phyloP scores from a whole-genome alignment of 495 filamentous ascomycete species.

The Chaetomium tenue region DNA sequence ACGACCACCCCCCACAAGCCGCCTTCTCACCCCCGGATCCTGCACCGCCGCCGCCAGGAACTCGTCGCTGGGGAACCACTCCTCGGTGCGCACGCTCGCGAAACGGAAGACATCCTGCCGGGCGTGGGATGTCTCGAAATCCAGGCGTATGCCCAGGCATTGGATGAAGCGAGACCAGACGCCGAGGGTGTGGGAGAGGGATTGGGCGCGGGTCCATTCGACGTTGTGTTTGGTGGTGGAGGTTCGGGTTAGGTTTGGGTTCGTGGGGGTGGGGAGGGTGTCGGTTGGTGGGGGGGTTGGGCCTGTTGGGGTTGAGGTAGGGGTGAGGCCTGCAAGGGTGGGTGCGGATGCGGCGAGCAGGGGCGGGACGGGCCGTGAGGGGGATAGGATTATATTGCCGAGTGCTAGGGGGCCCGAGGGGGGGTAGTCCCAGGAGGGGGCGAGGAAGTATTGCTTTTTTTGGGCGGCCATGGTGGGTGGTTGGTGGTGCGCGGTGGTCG shows the following conservation, averaged over 20 bases:
- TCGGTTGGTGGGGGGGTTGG: background rate
- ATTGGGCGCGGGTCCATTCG: background rate
- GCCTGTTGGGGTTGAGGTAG: background rate
- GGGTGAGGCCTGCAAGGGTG: background rate
- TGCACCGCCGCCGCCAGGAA: background rate
- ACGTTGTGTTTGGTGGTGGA: background rate
- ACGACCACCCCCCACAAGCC: background rate
- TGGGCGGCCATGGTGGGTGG: background rate
- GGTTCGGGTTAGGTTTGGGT: no score
- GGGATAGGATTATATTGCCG: conserved; percentile 10
- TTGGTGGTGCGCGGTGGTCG: background rate
- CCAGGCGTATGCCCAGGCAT: background rate
- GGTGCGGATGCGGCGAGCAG: background rate
- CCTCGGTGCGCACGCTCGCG: background rate
- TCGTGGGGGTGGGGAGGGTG: background rate
- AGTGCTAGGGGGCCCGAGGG: conserved; percentile 1
- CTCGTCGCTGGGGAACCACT: background rate
- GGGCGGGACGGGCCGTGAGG: background rate
- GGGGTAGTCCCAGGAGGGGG: conserved; percentile 7
- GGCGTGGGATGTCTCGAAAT: background rate
- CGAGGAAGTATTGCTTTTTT: background rate
- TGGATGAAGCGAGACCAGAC: background rate
- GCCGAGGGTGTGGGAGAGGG: background rate
- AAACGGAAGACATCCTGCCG: background rate
- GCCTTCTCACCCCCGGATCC: background rate